These are phyloP conservation scores for Hordeum vulgare DNA, from an alignment of 176 grass and related monocot genomes.

Conservation along the genomic window DNA sequence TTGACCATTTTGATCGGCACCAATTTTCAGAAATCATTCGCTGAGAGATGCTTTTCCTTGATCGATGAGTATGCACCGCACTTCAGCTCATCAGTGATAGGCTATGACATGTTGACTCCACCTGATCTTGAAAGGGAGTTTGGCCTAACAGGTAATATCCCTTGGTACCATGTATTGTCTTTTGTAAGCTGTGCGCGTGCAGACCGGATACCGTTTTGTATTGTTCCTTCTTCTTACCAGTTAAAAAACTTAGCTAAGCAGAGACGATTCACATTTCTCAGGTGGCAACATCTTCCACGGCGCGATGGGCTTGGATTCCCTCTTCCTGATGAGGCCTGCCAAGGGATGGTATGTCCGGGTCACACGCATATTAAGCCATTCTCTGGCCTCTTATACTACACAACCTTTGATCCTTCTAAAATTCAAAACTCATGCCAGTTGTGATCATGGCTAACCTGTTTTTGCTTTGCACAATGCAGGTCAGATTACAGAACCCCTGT, in stretches of 20 bases:
- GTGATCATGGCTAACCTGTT: background rate
- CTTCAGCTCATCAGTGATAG: conserved; percentile 83
- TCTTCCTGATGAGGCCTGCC: conserved; percentile 87
- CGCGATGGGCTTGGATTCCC: conserved; percentile 87
- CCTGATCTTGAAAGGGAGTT: conserved; percentile 97
- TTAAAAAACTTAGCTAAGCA: conserved; percentile 1
- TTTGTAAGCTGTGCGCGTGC: background rate
- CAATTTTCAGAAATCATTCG: conserved; percentile 79
- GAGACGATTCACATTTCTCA: conserved; percentile 21
- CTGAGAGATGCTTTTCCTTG: conserved; percentile 89
- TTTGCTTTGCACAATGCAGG: conserved; percentile 37
- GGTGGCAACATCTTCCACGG: conserved; percentile 98
- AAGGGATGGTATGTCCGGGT: conserved; percentile 73
- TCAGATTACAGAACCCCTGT: conserved; percentile 88
- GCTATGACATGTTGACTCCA: conserved; percentile 93
- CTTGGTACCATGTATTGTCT: background rate
- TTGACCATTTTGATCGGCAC: conserved; percentile 14
- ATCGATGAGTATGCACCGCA: conserved; percentile 90
- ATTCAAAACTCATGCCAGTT: background rate
- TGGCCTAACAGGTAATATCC: conserved; percentile 69
- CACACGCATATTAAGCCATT: background rate
- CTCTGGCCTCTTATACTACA: background rate
- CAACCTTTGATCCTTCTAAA: background rate
- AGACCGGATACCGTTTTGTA: background rate
- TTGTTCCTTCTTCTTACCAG: background rate